Percentiles rank a stretch among this genome's conserved stretches.
phyloP scores from a whole-genome alignment of 331 rosid genomes.

The Malus hybrid region DNA sequence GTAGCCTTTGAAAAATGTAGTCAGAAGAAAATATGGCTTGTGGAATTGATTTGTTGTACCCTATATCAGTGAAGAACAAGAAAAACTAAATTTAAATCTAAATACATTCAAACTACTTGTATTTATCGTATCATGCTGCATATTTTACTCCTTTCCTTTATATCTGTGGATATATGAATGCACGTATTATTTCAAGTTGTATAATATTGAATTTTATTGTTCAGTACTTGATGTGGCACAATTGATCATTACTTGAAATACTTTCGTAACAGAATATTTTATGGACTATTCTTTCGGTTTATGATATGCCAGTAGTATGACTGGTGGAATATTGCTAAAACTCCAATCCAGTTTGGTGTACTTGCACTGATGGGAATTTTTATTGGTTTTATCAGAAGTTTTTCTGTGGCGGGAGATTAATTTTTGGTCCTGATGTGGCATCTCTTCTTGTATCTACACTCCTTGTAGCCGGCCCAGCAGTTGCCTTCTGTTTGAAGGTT shows the following conservation, averaged over 20 bases:
- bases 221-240: background rate
- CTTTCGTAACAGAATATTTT: background rate
- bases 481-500: conserved; percentile 59
- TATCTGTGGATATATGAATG: background rate
- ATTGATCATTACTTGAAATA: background rate
- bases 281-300: background rate
- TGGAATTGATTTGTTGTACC: background rate
- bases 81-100: background rate
- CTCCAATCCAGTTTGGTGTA: background rate
- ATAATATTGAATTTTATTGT: background rate
- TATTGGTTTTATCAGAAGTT: conserved; percentile 51
- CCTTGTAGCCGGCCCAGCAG: conserved; percentile 66
- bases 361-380: conserved; percentile 24
- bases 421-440: conserved; percentile 87
- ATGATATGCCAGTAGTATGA: background rate
- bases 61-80: background rate
- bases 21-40: background rate
- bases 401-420: conserved; percentile 77
- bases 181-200: background rate
- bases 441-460: conserved; percentile 60
- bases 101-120: background rate
- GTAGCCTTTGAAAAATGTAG: background rate
- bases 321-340: background rate
- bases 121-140: background rate
- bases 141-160: background rate